Base-by-base conservation (phyloP, 1,139 yeast species). In the Ogataea hybrid region DNA sequence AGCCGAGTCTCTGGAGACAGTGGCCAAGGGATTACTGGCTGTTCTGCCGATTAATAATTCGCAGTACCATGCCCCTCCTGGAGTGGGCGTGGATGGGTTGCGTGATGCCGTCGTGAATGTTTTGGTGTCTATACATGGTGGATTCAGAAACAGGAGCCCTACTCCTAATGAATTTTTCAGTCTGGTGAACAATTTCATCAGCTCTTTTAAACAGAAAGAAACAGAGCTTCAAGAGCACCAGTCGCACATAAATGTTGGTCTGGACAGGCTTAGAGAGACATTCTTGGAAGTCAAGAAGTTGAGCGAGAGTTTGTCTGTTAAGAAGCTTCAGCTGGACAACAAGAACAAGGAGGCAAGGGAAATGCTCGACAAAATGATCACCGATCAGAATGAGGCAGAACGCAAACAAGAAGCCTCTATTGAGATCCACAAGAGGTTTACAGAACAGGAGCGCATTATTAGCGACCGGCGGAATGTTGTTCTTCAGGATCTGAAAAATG, bases 341-440 rank as follows among this genome's bases (percentile, higher is more conserved):
- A 90, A 89, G 50, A 87, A 84, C 48, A 57, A 61, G 14, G 86
- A 84, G 51, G 96, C 97, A 0, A 75, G 78, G 47, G 64, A 66
- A 16, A 85, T 87, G 73, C 71, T 92, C 39, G 79, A 81, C 52
- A 77, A 71, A 41, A 87, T 92, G 87, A 72, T 92, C n/a, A 67
- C 74, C 0, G 95, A 88, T 39, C 97, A 92, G 58, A 89, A 87
- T 58, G 96, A 89, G 56, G 94, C 97, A 0, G 97, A 92, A 60
- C 69, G 96, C 46, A 87, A 84, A 51, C 86, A 84, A 46, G 96
- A 85, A 48, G 90, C 95, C 12, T 87, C 96, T 0, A 68, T 85
- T 10, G 84, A 79, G 36, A 84, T 92, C 8, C 89, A 84, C 54
- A 75, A 72, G 28, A 84, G 87, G 11, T 68, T 90, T 34, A 79